Conservation (phyloP, 129 eudicot species). For the Pittosporum tobira region DNA sequence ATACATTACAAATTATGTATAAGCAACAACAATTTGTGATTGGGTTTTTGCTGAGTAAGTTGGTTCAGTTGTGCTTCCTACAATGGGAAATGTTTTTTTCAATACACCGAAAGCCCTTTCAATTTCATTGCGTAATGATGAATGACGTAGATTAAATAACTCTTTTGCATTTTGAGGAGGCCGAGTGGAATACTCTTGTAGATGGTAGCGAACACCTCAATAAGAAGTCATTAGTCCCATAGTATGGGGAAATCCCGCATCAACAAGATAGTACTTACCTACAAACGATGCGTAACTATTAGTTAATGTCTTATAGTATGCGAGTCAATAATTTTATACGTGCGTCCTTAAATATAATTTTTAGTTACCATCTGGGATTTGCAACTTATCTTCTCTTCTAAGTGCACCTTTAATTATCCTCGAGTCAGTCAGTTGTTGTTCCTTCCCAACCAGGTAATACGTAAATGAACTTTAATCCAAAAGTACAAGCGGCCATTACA, state of each 20-base stretch:
- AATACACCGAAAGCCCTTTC: conserved; percentile 11
- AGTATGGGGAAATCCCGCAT: conserved; percentile 3
- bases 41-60: neutral
- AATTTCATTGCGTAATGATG: conserved; percentile 18
- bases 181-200: conserved; percentile 12
- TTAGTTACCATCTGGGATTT: conserved; percentile 1
- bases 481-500: conserved; percentile 11
- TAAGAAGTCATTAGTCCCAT: conserved; percentile 6
- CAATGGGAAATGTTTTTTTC: conserved; percentile 13
- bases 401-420: neutral
- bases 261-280: conserved; percentile 16
- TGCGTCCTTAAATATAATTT: no score
- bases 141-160: no score
- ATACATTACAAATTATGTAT: conserved; percentile 2
- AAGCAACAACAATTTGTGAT: conserved; percentile 1
- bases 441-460: conserved; percentile 19
- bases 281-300: no score
- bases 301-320: no score
- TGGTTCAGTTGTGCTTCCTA: neutral
- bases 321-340: no score
- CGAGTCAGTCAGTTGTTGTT: neutral
- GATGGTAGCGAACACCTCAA: conserved; percentile 12
- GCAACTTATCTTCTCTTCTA: neutral
- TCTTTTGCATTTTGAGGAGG: conserved; percentile 14
- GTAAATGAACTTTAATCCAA: conserved; percentile 11